Conservation (phyloP, 345 rosid species). For the Eucalyptus regnans region DNA sequence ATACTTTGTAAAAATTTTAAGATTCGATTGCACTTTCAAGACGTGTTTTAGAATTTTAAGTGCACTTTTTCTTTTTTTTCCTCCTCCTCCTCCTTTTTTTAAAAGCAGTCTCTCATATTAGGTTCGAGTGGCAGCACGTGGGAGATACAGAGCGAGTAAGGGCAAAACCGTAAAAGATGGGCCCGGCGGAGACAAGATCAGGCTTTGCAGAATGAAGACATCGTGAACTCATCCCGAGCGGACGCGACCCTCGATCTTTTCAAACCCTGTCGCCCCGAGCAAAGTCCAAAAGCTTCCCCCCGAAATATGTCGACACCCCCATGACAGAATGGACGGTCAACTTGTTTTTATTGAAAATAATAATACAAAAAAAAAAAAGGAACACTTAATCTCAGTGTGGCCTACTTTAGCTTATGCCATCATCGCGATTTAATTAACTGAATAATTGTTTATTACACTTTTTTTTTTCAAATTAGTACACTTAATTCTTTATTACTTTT, state of each 20-base stretch:
- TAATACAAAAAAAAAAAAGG: neutral
- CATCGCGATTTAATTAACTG: no score
- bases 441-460: no score
- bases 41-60: no score
- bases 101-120: neutral
- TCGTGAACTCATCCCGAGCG: neutral
- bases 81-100: no score
- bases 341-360: no score
- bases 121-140: neutral
- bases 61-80: no score
- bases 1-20: no score
- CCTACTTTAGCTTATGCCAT: no score
- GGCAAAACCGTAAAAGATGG: neutral
- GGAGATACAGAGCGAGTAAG: neutral
- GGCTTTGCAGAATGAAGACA: neutral
- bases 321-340: neutral
- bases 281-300: neutral
- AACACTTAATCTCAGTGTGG: no score
- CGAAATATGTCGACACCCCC: neutral
- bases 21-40: fast-evolving
- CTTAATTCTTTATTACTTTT: neutral
- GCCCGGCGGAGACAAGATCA: neutral
- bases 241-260: neutral
- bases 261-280: neutral
- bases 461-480: neutral